Percentiles rank a stretch among this genome's conserved stretches.
Evolutionary conservation across 2,329 filamentous ascomycete species (phyloP).

Genomic region (Penicillium hordei): DNA sequence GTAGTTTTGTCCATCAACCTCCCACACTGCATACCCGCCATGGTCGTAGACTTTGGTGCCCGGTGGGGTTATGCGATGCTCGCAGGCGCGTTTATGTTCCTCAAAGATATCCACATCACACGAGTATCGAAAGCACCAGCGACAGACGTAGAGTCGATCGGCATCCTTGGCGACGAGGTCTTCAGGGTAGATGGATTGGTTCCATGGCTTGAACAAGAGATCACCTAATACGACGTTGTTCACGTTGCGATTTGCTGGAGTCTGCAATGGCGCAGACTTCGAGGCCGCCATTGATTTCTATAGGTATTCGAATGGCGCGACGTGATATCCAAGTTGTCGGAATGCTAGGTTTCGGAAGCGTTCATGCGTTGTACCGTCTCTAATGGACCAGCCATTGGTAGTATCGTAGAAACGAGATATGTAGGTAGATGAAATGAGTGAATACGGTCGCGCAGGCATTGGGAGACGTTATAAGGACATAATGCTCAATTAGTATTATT

Average conservation of each 20-base stretch:
- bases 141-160: conserved; percentile 78
- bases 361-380: conserved; percentile 9
- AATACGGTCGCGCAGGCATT: neutral
- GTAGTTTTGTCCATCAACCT: conserved; percentile 85
- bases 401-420: conserved; percentile 3
- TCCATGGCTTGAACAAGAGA: conserved; percentile 85
- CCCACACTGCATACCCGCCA: conserved; percentile 82
- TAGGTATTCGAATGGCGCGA: neutral
- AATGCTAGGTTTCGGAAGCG: conserved; percentile 16
- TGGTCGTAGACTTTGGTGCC: conserved; percentile 76
- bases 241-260: conserved; percentile 68
- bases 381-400: conserved; percentile 21
- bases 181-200: conserved; percentile 83
- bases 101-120: conserved; percentile 41
- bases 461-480: neutral
- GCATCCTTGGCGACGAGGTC: conserved; percentile 55
- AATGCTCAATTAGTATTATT: neutral
- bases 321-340: neutral
- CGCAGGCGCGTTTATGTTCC: conserved; percentile 52
- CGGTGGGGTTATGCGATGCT: conserved; percentile 55
- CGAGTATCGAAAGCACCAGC: conserved; percentile 92
- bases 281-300: conserved; percentile 31
- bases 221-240: conserved; percentile 83
- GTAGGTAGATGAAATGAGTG: neutral
- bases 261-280: conserved; percentile 30